phyloP scores from a whole-genome alignment of 2,329 filamentous ascomycete species.

The Cercospora sojina region DNA sequence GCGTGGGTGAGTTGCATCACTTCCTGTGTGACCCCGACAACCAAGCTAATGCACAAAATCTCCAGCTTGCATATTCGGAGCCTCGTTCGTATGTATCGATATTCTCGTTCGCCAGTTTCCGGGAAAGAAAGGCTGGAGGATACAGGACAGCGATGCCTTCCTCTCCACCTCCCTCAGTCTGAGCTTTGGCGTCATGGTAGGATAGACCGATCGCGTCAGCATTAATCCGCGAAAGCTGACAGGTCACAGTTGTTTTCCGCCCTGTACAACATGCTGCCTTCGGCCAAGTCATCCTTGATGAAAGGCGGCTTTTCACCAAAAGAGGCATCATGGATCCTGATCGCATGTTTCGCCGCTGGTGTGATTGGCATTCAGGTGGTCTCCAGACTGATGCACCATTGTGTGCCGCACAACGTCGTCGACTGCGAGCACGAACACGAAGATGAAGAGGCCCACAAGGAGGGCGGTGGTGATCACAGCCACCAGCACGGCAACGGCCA shows the following conservation, averaged over 20 bases:
- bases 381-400: conserved; percentile 69
- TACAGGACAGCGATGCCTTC: conserved; percentile 86
- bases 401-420: conserved; percentile 75
- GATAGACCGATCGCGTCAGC: conserved; percentile 30
- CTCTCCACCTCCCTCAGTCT: conserved; percentile 84
- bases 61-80: conserved; percentile 64
- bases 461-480: conserved; percentile 26
- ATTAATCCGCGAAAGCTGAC: conserved; percentile 12
- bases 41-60: conserved; percentile 7
- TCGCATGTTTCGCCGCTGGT: conserved; percentile 67
- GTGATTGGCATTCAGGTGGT: conserved; percentile 74
- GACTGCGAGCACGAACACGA: conserved; percentile 71
- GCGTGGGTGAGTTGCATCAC: conserved; percentile 58
- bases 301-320: conserved; percentile 66
- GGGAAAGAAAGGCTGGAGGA: conserved; percentile 73
- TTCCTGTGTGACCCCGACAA: neutral
- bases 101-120: conserved; percentile 70
- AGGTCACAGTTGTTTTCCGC: conserved; percentile 76
- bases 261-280: conserved; percentile 89
- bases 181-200: conserved; percentile 94
- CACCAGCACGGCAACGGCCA: conserved; percentile 23
- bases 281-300: conserved; percentile 73
- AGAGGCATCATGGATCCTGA: conserved; percentile 65
- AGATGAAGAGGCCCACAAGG: conserved; percentile 32
- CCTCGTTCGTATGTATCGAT: conserved; percentile 85